Base-by-base conservation (phyloP, 306 rosid species). In the Citrullus colocynthis region DNA sequence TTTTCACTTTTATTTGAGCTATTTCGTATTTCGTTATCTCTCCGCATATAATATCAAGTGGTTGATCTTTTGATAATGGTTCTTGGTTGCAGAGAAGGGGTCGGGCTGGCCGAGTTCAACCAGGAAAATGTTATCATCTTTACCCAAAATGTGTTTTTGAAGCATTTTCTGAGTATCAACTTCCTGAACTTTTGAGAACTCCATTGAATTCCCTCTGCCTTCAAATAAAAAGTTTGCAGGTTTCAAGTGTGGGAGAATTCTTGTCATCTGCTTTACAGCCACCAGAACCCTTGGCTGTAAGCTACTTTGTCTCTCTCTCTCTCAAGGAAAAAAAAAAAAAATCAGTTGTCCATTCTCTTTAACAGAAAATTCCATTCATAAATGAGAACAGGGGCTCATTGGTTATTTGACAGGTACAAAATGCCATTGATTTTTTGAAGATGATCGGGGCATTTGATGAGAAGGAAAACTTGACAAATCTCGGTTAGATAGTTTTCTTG, bases 91-190 rank as follows among this genome's bases (percentile, higher is more conserved):
- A 95, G 96, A 92, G 98, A 89, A 89, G 88, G 82, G 98, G 98
- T 56, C 88, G 97, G 88, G 98, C 98, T 61, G 98, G 98, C 56
- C 98, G 97, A 74, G 98, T 95, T 83, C 98, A 88, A 86, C 97
- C 97, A 64, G 98, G 97, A 20, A 93, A 92, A 86, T 89, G 97
- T 84, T 95, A 87, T 87, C 98, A 92, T 88, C 97, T 95, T 76
- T 95, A 95, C 81, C 96, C 97, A 51, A 88, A 57, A 81, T 92
- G 97, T 84, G 97, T 95, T 75, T 92, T 84, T 88, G 88, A 82
- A 67, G 97, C 97, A 28, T 95, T 95, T 88, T 85, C 97, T 20
- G 97, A 95, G 88, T 95, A 88, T 81, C 97, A 90, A 86, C 97
- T 92, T 71, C 98, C 98, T 61, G 98, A 95, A 78, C 97, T 95